Evolutionary conservation across 2,329 filamentous ascomycete species (phyloP).

Genomic region (Paraconiothyrium sp.): DNA sequence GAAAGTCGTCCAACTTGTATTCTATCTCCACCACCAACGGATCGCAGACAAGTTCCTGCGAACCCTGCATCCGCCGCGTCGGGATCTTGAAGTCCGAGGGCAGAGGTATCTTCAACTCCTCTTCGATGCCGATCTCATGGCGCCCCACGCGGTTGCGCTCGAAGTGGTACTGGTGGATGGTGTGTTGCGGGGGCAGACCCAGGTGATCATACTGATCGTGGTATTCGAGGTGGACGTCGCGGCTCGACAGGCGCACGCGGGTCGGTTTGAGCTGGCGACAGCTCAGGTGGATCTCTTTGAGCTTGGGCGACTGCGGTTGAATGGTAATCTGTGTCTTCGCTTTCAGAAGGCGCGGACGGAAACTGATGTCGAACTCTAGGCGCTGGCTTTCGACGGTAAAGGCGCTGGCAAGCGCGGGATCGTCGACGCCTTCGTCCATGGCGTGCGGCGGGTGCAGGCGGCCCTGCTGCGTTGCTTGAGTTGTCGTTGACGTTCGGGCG

Average conservation of each 20-base stretch:
- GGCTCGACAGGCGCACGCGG: constrained; percentile 58
- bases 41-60: constrained; percentile 57
- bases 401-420: constrained; percentile 41
- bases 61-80: constrained; percentile 60
- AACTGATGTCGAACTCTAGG: constrained; percentile 89
- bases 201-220: constrained; percentile 74
- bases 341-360: constrained; percentile 75
- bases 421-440: constrained; percentile 41
- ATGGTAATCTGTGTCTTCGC: constrained; percentile 86
- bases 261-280: constrained; percentile 69
- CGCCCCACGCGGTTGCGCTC: constrained; percentile 74
- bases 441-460: constrained; percentile 44
- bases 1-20: constrained; percentile 77
- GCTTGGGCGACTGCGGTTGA: constrained; percentile 67
- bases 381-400: constrained; percentile 81
- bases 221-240: constrained; percentile 52
- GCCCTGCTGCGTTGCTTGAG: constrained; percentile 33
- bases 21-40: constrained; percentile 75
- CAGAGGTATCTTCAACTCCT: constrained; percentile 67
- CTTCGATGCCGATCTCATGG: constrained; percentile 62
- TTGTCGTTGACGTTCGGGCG: constrained; percentile 11
- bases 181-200: constrained; percentile 64
- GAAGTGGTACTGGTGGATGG: constrained; percentile 78
- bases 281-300: constrained; percentile 66
- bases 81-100: constrained; percentile 70